Evolutionary conservation across 495 filamentous ascomycete genomes (phyloP).

Genomic region (Glonium stellatum): DNA sequence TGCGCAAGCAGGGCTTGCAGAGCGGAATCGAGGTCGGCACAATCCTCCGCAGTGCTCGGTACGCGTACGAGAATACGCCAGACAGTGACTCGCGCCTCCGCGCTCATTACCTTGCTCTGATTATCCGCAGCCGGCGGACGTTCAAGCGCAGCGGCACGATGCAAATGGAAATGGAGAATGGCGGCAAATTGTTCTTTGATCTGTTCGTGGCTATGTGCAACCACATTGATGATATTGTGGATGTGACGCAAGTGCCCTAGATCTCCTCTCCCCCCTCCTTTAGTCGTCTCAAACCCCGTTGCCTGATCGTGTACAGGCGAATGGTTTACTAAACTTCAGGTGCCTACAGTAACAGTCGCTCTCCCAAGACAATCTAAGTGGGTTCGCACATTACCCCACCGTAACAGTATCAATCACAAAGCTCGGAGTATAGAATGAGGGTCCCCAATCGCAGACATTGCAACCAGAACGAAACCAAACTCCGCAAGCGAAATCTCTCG

Average conservation of each 20-base stretch:
- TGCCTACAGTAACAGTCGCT: slow-evolving; percentile 6
- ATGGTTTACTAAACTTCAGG: background rate
- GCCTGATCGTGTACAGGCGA: background rate
- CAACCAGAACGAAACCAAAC: slow-evolving; percentile 3
- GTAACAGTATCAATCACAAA: background rate
- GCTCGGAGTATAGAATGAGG: slow-evolving; percentile 5
- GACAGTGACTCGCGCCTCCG: slow-evolving; percentile 81
- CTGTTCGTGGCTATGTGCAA: slow-evolving; percentile 90
- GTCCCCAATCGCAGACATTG: background rate
- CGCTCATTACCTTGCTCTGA: slow-evolving; percentile 86
- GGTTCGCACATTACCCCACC: background rate
- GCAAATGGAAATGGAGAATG: slow-evolving; percentile 88
- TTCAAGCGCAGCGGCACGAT: slow-evolving; percentile 96
- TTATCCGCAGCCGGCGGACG: slow-evolving; percentile 73
- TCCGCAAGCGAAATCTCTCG: background rate
- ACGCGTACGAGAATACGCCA: slow-evolving; percentile 81
- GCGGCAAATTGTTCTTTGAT: slow-evolving; percentile 85
- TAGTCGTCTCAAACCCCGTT: background rate
- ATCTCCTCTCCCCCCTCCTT: background rate
- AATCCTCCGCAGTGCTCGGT: slow-evolving; percentile 75
- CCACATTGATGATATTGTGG: slow-evolving; percentile 49
- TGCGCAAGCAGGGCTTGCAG: slow-evolving; percentile 78
- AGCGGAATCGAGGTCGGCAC: slow-evolving; percentile 75
- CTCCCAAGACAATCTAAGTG: slow-evolving; percentile 4
- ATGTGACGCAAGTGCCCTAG: slow-evolving; percentile 7